Percentiles rank a stretch among this genome's conserved stretches.
These are phyloP conservation scores for Diddensiella transvaalensis DNA, from an alignment of 805 yeast species.

Conservation along the genomic window DNA sequence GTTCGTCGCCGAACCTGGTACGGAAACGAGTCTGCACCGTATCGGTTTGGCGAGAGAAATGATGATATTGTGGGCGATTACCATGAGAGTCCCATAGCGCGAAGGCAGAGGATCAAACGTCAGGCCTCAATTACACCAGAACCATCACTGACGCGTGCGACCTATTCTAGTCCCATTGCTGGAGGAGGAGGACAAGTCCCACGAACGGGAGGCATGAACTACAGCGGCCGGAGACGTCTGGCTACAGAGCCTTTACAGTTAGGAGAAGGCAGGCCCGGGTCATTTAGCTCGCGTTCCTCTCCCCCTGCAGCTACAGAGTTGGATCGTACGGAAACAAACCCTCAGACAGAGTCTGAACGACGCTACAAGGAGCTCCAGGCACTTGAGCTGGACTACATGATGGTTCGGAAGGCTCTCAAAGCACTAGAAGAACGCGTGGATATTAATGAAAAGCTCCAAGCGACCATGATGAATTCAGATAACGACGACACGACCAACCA, in stretches of 20 bases:
- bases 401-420: conserved; percentile 17
- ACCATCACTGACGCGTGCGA: neutral
- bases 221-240: neutral
- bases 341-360: neutral
- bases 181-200: too few species aligned
- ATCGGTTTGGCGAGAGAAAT: neutral
- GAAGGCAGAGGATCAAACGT: conserved; percentile 10
- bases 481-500: too few species aligned
- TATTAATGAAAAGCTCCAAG: conserved; percentile 10
- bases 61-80: conserved; percentile 3
- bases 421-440: conserved; percentile 19
- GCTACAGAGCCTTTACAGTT: neutral
- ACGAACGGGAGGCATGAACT: neutral
- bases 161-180: neutral
- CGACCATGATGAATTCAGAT: neutral
- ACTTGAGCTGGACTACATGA: conserved; percentile 19
- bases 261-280: neutral
- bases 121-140: neutral
- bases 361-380: conserved; percentile 7
- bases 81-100: conserved; percentile 13
- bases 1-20: conserved; percentile 2
- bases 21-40: neutral
- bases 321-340: neutral
- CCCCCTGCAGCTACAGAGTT: neutral
- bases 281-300: neutral